A percentile compares a stretch with the other conserved stretches of the same genome.
phyloP scores from a whole-genome alignment of 1,284 basidiomycete species.

The Hymenochaete sp. region DNA sequence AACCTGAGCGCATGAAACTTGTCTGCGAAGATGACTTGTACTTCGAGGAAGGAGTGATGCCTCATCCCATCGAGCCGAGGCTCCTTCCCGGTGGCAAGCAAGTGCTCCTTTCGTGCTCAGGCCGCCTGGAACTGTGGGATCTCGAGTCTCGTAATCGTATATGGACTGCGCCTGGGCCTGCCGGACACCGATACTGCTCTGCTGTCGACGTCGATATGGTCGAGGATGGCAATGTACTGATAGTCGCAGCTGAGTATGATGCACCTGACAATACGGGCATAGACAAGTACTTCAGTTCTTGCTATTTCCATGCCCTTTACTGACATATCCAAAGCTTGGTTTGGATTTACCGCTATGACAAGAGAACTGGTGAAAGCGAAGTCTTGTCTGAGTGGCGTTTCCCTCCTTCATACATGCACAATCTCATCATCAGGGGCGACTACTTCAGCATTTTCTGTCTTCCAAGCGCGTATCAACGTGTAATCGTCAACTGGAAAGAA shows the following conservation, averaged over 20 bases:
- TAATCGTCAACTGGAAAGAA: constrained; percentile 2
- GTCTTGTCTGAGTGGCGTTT: not conserved
- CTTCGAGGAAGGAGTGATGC: not conserved
- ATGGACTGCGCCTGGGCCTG: not conserved
- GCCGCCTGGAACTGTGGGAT: not conserved
- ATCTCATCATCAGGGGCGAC: constrained; percentile 1
- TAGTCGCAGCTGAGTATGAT: not conserved
- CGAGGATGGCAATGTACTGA: not conserved
- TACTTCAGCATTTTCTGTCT: constrained; percentile 2
- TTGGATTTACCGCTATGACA: constrained; percentile 1
- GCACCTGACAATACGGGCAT: not conserved
- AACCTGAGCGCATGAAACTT: not conserved
- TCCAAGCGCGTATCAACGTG: not conserved
- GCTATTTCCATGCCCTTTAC: not conserved
- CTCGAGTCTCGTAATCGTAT: constrained; percentile 2
- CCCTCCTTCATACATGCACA: not conserved
- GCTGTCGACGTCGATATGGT: not conserved
- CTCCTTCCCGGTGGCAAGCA: constrained; percentile 4
- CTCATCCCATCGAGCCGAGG: not conserved
- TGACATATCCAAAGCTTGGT: not conserved
- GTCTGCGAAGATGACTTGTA: not conserved
- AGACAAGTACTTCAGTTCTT: no score
- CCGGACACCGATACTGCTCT: not conserved
- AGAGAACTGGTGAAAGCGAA: not conserved
- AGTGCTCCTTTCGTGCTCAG: not conserved